Base-by-base conservation (phyloP, 2,329 filamentous ascomycete genomes). In the Cordyceps cateniannulata region DNA sequence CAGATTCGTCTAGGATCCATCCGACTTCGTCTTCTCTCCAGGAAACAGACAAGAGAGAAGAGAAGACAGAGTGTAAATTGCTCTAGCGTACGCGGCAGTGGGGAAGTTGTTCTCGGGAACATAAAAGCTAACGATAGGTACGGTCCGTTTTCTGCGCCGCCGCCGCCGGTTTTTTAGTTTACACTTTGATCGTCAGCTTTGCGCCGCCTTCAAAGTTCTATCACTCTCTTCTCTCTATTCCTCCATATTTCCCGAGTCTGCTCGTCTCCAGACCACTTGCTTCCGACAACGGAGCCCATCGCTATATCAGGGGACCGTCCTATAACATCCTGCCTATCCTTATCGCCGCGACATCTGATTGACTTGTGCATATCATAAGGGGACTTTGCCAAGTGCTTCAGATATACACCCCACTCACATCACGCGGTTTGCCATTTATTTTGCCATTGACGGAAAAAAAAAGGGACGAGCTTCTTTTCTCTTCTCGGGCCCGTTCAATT, bases 21-120 rank as follows among this genome's bases (percentile, higher is more conserved):
- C 16, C 38, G 9, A 35, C 12, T 12, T 10, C 32, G 32, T n/a
- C 32, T 12, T 35, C 3, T 35, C 32, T 35, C 32, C 32, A 10
- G 32, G 6, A 3, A 35, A 12, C 8, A 35, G 8, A 35, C 3
- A 7, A 35, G n/a, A 35, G 25, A 7, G 24, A 27, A 32, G n/a
- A 32, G n/a, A 18, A 38, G 2, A 6, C 5, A 27, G 35, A 20
- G 16, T 10, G 27, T 18, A n/a, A 29, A 38, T n/a, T 9, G n/a
- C 24, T 56, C 20, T 56, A 48, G 42, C 53, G 53, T 42, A 56
- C 5, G 25, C 53, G n/a, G 27, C 42, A 48, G 53, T 56, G 53
- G 53, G 20, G 42, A 56, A 54, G 51, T 27, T 25, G 25, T 47
- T 16, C 42, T 18, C n/a, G 53, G 27, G 12, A 42, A 22, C 10